phyloP scores from a whole-genome alignment of 768 basidiomycete genomes.

The Holtermanniella nyarrowii region DNA sequence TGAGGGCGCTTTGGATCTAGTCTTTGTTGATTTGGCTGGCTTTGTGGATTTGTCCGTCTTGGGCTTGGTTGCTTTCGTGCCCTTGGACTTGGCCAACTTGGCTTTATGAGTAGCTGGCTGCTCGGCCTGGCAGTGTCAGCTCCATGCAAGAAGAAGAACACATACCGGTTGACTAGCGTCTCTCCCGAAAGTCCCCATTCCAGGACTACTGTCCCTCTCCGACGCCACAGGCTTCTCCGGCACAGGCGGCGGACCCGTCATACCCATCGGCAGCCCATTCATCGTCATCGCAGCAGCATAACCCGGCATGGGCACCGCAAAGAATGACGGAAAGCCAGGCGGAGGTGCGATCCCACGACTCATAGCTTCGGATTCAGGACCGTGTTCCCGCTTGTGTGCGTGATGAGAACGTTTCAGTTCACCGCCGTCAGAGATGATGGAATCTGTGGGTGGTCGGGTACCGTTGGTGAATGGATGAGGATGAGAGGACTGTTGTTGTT shows the following conservation, averaged over 20 bases:
- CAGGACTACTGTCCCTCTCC: slow-evolving; percentile 11
- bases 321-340: not conserved
- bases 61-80: not conserved
- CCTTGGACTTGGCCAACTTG: not conserved
- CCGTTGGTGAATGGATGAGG: slow-evolving; percentile 29
- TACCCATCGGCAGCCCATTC: not conserved
- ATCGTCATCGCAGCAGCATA: not conserved
- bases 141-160: not conserved
- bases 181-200: slow-evolving; percentile 27
- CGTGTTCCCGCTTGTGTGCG: not conserved
- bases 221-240: not conserved
- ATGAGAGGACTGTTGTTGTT: slow-evolving; percentile 1
- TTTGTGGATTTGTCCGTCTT: not conserved
- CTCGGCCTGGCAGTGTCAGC: slow-evolving; percentile 3
- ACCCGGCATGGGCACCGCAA: not conserved
- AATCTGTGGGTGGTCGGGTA: not conserved
- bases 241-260: not conserved
- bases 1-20: slow-evolving; percentile 2
- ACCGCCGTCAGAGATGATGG: not conserved
- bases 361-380: not conserved
- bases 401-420: not conserved
- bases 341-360: not conserved
- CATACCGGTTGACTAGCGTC: slow-evolving; percentile 6
- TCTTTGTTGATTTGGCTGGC: not conserved
- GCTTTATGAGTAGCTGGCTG: not conserved